phyloP scores from a whole-genome alignment of 345 rosid genomes.

The Arabis hirsuta region DNA sequence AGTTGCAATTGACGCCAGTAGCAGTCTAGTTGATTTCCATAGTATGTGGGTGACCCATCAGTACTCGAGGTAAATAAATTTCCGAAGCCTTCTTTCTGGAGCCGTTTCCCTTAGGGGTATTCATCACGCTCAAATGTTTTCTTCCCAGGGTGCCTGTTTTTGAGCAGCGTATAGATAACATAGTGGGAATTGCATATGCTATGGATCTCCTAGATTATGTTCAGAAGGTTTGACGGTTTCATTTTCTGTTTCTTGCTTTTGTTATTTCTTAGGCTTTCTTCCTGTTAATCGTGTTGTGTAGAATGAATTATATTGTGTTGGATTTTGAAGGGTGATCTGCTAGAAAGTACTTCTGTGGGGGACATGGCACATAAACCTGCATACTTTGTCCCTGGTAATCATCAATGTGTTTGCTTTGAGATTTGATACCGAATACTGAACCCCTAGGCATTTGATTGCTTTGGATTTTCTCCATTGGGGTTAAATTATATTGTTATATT shows the following conservation, averaged over 20 bases:
- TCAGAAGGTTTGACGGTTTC: conserved; percentile 70
- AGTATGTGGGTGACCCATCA: conserved; percentile 95
- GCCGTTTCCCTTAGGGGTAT: conserved; percentile 13
- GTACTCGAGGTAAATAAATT: conserved; percentile 72
- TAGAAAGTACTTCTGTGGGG: conserved; percentile 80
- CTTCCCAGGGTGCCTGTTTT: conserved; percentile 91
- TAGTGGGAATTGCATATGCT: conserved; percentile 96
- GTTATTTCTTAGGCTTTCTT: conserved; percentile 26
- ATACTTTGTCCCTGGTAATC: conserved; percentile 91
- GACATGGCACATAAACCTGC: conserved; percentile 99
- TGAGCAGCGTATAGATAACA: conserved; percentile 98
- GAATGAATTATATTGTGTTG: conserved; percentile 58
- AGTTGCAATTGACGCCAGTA: conserved; percentile 89
- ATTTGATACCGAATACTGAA: not conserved
- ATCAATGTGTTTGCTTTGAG: conserved; percentile 22
- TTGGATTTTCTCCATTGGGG: not conserved
- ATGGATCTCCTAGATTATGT: conserved; percentile 96
- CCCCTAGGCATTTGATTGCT: not conserved
- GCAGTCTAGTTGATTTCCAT: conserved; percentile 85
- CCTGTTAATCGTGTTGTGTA: conserved; percentile 48
- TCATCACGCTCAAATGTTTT: conserved; percentile 37
- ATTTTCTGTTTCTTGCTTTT: conserved; percentile 20
- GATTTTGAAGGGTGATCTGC: conserved; percentile 93
- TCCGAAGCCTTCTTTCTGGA: conserved; percentile 1
- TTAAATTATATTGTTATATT: not conserved